A percentile compares a stretch with the other conserved stretches of the same genome.
These are phyloP conservation scores for Metschnikowia lachancei DNA, from an alignment of 805 yeast genomes.

Conservation along the genomic window DNA sequence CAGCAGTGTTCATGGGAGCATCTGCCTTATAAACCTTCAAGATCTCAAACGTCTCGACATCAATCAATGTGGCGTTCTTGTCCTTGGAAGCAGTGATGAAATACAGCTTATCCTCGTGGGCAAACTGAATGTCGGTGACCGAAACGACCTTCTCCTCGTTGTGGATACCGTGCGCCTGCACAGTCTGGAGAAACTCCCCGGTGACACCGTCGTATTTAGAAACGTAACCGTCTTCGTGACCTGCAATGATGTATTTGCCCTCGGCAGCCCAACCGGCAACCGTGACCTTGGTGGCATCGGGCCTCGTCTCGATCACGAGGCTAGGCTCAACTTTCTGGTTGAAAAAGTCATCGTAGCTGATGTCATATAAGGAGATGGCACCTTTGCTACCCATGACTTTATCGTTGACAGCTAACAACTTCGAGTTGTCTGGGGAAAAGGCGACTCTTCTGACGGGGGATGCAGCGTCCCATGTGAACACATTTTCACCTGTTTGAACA, in stretches of 20 bases:
- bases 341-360: conserved; percentile 48
- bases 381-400: conserved; percentile 90
- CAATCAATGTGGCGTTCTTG: conserved; percentile 74
- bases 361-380: conserved; percentile 63
- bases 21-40: conserved; percentile 79
- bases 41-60: conserved; percentile 69
- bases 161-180: conserved; percentile 68
- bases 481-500: conserved; percentile 70
- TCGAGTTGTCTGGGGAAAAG: conserved; percentile 69
- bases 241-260: conserved; percentile 73
- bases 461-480: conserved; percentile 67
- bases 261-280: conserved; percentile 87
- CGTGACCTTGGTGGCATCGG: conserved; percentile 58
- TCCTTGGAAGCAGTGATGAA: conserved; percentile 93
- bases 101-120: conserved; percentile 75
- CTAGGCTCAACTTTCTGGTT: conserved; percentile 55
- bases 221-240: conserved; percentile 83
- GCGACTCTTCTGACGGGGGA: conserved; percentile 92
- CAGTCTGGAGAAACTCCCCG: conserved; percentile 62
- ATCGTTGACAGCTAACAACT: conserved; percentile 76
- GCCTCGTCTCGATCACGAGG: conserved; percentile 57
- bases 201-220: conserved; percentile 75
- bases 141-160: conserved; percentile 41
- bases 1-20: conserved; percentile 93
- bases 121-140: conserved; percentile 87